Percentiles rank a stretch among this genome's conserved stretches.
phyloP scores from a whole-genome alignment of 768 basidiomycete species.

The Mycena floridula region DNA sequence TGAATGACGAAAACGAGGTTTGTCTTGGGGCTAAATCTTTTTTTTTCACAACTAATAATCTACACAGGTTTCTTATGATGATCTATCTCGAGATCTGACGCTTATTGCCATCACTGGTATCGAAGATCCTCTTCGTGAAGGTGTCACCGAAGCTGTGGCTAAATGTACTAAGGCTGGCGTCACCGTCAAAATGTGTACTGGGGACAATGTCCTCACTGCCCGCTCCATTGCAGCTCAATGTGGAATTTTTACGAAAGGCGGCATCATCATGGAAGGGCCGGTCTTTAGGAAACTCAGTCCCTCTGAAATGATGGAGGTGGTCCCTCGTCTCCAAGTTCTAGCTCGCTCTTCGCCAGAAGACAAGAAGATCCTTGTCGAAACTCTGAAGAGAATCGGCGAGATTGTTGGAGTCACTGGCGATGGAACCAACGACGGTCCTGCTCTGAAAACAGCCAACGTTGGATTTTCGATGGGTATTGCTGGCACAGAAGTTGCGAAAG shows the following conservation, averaged over 20 bases:
- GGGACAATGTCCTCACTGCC: constrained; percentile 92
- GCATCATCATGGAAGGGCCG: constrained; percentile 98
- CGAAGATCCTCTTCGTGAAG: constrained; percentile 90
- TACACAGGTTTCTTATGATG: constrained; percentile 58
- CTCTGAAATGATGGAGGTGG: constrained; percentile 69
- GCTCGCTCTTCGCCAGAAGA: constrained; percentile 97
- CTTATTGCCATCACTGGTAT: constrained; percentile 91
- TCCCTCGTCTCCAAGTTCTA: constrained; percentile 91
- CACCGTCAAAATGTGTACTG: constrained; percentile 96
- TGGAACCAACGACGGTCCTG: constrained; percentile 96
- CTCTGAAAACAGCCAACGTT: constrained; percentile 91
- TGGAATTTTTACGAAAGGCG: constrained; percentile 89
- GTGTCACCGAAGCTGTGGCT: constrained; percentile 84
- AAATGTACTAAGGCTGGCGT: constrained; percentile 89
- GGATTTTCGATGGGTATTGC: constrained; percentile 97
- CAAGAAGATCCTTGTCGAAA: constrained; percentile 90
- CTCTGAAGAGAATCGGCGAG: constrained; percentile 79
- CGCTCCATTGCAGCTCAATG: constrained; percentile 97
- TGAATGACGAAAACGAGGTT: constrained; percentile 49
- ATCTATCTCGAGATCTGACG: constrained; percentile 66
- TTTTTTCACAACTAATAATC: too few relatives aligned
- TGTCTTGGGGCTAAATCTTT: too few relatives aligned
- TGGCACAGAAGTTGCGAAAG: constrained; percentile 97
- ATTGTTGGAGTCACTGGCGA: constrained; percentile 96
- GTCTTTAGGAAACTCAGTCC: constrained; percentile 77